Percentiles rank a stretch among this genome's conserved stretches.
Evolutionary conservation across 495 filamentous ascomycete species (phyloP).

Genomic region (Penicillium ucsense): DNA sequence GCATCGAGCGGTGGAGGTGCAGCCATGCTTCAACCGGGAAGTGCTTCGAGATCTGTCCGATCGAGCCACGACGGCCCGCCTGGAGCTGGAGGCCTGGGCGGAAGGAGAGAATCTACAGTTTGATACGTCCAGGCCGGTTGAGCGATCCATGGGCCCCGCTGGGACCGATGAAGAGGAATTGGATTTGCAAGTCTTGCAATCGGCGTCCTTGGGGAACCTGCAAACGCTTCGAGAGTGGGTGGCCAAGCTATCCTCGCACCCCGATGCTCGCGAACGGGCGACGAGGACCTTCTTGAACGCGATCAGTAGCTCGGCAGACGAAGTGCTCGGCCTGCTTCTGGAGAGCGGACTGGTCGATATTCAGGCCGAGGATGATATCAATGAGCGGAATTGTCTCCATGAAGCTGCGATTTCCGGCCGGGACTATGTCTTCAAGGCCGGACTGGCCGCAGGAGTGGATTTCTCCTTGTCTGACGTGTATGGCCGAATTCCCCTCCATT

Average conservation of each 20-base stretch:
- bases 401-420: conserved; percentile 89
- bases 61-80: conserved; percentile 82
- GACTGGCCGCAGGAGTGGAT: conserved; percentile 60
- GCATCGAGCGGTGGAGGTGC: conserved; percentile 90
- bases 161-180: conserved; percentile 76
- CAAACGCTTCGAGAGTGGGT: conserved; percentile 55
- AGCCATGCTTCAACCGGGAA: conserved; percentile 94
- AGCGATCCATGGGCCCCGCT: conserved; percentile 53
- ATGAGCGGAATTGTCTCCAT: conserved; percentile 90
- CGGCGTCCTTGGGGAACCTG: conserved; percentile 66
- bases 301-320: conserved; percentile 74
- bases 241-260: conserved; percentile 39
- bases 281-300: conserved; percentile 83
- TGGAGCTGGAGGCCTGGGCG: conserved; percentile 92
- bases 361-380: conserved; percentile 89
- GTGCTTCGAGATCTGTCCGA: conserved; percentile 95
- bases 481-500: conserved; percentile 87
- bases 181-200: conserved; percentile 80
- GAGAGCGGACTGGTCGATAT: conserved; percentile 76
- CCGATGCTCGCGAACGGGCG: conserved; percentile 58
- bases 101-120: conserved; percentile 87
- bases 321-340: conserved; percentile 64
- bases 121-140: conserved; percentile 49
- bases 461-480: conserved; percentile 81
- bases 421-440: conserved; percentile 61